These are phyloP conservation scores for Rhodamnia argentea DNA, from an alignment of 345 rosid species.

Conservation along the genomic window DNA sequence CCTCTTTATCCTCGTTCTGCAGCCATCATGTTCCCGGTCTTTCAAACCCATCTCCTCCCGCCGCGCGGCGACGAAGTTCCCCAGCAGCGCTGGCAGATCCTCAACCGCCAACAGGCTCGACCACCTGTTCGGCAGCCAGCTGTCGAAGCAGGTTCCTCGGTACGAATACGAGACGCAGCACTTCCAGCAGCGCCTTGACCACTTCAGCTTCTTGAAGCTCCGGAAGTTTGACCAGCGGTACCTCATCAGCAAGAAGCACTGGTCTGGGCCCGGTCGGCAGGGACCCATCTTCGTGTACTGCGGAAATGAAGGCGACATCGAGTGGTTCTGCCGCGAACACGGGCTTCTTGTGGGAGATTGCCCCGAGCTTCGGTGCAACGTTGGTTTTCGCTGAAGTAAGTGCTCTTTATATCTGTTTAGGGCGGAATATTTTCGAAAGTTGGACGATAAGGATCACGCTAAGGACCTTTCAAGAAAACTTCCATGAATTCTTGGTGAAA, in stretches of 20 bases:
- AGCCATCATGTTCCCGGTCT: not conserved
- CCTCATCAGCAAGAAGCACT: slow-evolving; percentile 53
- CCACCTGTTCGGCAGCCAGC: not conserved
- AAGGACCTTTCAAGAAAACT: not conserved
- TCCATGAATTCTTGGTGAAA: not conserved
- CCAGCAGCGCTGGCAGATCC: not conserved
- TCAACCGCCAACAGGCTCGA: not conserved
- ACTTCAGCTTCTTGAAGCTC: slow-evolving; percentile 66
- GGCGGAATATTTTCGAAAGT: not conserved
- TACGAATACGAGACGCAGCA: slow-evolving; percentile 45
- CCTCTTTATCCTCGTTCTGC: not conserved
- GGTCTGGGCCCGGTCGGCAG: slow-evolving; percentile 41
- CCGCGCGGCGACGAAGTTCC: not conserved
- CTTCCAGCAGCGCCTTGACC: slow-evolving; percentile 59
- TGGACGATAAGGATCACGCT: not conserved
- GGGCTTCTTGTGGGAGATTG: slow-evolving; percentile 74
- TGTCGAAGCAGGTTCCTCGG: not conserved
- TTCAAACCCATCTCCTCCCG: not conserved
- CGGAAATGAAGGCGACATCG: slow-evolving; percentile 81
- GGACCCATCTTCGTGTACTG: slow-evolving; percentile 83
- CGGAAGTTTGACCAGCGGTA: slow-evolving; percentile 54
- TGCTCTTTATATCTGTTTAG: not conserved
- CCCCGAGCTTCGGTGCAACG: slow-evolving; percentile 70
- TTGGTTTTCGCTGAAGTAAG: slow-evolving; percentile 72
- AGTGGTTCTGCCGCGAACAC: slow-evolving; percentile 74